Percentiles rank a stretch among this genome's conserved stretches.
Conservation (phyloP, 2,329 filamentous ascomycete species). For the Beauveria sp. region DNA sequence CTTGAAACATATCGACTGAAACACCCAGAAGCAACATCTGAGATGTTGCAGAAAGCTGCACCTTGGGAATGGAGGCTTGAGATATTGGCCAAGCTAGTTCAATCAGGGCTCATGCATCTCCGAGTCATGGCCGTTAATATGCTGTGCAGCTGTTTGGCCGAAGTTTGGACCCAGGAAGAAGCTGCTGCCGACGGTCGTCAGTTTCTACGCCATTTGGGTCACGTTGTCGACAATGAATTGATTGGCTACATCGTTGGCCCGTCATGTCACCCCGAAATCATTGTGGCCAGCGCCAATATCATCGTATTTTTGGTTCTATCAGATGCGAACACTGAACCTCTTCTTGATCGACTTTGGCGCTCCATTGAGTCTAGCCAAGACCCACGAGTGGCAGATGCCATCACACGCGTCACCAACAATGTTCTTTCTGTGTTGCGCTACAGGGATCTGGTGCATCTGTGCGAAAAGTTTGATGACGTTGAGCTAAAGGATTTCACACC, state of each 20-base stretch:
- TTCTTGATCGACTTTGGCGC: conserved; percentile 78
- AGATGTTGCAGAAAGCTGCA: conserved; percentile 38
- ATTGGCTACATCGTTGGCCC: conserved; percentile 84
- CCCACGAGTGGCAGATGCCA: conserved; percentile 72
- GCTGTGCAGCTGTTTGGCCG: conserved; percentile 64
- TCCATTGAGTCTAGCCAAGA: conserved; percentile 77
- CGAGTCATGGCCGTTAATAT: conserved; percentile 69
- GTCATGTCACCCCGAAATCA: conserved; percentile 87
- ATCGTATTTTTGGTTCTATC: conserved; percentile 82
- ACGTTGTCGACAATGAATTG: conserved; percentile 54
- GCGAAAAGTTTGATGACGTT: conserved; percentile 53
- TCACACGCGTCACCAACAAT: conserved; percentile 55
- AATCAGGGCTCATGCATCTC: conserved; percentile 83
- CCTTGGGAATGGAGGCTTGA: conserved; percentile 62
- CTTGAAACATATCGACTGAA: conserved; percentile 19
- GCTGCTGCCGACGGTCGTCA: conserved; percentile 35
- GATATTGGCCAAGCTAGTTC: conserved; percentile 63
- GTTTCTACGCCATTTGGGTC: conserved; percentile 59
- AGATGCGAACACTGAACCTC: conserved; percentile 58
- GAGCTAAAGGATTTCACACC: conserved; percentile 42
- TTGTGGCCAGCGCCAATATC: conserved; percentile 72
- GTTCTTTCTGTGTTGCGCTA: conserved; percentile 42
- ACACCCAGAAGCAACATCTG: conserved; percentile 29
- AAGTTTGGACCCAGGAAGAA: conserved; percentile 53
- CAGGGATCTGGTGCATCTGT: conserved; percentile 54